These are phyloP conservation scores for Osmanthus fragrans DNA, from an alignment of 257 asterid genomes.

Conservation along the genomic window DNA sequence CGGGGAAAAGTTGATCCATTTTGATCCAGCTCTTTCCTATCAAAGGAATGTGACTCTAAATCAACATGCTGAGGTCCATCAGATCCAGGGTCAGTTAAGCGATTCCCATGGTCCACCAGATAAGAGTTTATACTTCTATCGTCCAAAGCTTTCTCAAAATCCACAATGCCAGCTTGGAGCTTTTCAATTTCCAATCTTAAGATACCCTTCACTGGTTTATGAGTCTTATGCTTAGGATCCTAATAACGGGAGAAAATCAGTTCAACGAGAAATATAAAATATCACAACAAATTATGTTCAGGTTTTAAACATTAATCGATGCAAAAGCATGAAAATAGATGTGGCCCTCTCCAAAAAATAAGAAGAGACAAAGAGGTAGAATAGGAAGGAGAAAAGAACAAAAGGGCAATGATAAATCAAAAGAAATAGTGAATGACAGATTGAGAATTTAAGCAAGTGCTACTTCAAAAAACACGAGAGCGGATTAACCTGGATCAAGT, in stretches of 20 bases:
- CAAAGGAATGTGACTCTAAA: slow-evolving; percentile 54
- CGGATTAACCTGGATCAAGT: slow-evolving; percentile 79
- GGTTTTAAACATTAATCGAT: not conserved
- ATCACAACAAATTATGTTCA: slow-evolving; percentile 13
- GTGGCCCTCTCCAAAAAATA: not conserved
- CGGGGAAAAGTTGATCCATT: slow-evolving; percentile 68
- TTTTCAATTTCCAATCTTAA: slow-evolving; percentile 91
- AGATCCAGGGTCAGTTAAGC: slow-evolving; percentile 43
- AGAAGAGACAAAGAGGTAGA: not conserved
- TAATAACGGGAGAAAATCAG: slow-evolving; percentile 32
- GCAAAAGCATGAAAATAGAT: not conserved
- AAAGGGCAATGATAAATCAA: not conserved
- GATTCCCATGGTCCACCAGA: slow-evolving; percentile 51
- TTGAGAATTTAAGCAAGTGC: slow-evolving; percentile 7
- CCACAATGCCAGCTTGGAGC: slow-evolving; percentile 68
- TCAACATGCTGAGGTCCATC: slow-evolving; percentile 38
- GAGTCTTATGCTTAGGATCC: slow-evolving; percentile 98
- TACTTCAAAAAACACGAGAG: slow-evolving; percentile 1
- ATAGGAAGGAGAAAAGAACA: not conserved
- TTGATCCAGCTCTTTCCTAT: slow-evolving; percentile 54
- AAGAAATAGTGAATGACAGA: not conserved
- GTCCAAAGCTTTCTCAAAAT: slow-evolving; percentile 58
- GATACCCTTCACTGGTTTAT: slow-evolving; percentile 94
- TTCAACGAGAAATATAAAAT: slow-evolving; percentile 19
- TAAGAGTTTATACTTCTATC: slow-evolving; percentile 52